Conservation (phyloP, 192 early-diverging fungal species). For the Coemansia asiatica region DNA sequence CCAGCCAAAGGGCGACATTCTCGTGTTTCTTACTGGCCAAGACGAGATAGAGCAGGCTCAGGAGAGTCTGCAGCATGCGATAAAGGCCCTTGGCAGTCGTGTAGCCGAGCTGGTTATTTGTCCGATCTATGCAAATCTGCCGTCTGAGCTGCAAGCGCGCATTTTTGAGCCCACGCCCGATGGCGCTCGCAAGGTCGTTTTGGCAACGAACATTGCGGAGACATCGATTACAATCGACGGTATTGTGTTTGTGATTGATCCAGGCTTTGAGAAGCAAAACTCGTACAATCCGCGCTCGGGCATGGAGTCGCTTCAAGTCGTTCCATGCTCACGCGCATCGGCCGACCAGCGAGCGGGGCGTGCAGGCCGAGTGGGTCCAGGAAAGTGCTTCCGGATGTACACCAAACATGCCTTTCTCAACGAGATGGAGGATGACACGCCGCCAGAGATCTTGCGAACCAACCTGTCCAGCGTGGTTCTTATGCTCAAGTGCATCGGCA, state of each 20-base stretch:
- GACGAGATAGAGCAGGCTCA: constrained; percentile 96
- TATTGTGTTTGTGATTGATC: constrained; percentile 95
- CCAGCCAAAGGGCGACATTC: constrained; percentile 84
- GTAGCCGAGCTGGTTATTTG: constrained; percentile 90
- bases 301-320: constrained; percentile 97
- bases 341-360: constrained; percentile 93
- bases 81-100: constrained; percentile 77
- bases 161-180: constrained; percentile 98
- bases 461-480: constrained; percentile 91
- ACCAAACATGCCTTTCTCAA: constrained; percentile 88
- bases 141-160: constrained; percentile 92
- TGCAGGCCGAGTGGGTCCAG: constrained; percentile 94
- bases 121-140: constrained; percentile 95
- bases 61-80: constrained; percentile 74
- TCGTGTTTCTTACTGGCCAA: constrained; percentile 97
- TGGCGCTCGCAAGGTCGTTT: constrained; percentile 87
- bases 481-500: constrained; percentile 91
- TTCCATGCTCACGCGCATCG: constrained; percentile 91
- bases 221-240: constrained; percentile 98
- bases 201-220: constrained; percentile 99
- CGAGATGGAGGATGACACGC: constrained; percentile 92
- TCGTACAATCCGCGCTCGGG: constrained; percentile 91
- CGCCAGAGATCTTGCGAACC: constrained; percentile 96
- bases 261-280: constrained; percentile 96
- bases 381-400: constrained; percentile 96